Base-by-base conservation (phyloP, 208 protist genomes). In the Leishmania mexicana region DNA sequence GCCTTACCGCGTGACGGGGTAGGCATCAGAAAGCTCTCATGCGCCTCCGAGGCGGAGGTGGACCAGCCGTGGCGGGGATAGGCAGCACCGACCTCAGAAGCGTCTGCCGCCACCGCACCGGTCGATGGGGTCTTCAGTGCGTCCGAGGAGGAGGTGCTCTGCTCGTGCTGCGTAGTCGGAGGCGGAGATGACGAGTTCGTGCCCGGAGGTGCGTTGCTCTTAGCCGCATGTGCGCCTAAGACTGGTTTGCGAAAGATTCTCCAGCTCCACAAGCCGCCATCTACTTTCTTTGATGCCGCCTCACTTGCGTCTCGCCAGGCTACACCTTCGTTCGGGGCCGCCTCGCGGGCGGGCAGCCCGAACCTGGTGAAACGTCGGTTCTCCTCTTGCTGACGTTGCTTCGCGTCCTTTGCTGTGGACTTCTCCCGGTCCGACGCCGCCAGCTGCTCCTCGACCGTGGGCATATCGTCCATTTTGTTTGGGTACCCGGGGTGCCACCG, bases 401-500 rank as follows among this genome's bases (percentile, higher is more conserved):
- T 38, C n/a, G 77, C 65, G 62, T 67, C 75, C 47, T 62, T 72
- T 21, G 70, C 81, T 65, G 64, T 79, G 24, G 70, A 57, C 81
- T 86, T 77, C 60, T 78, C 40, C 72, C 74, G 71, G 65, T 82
- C 57, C 49, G 54, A 60, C 13, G 65, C 79, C n/a, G 83, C 88
- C 17, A 95, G 85, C 65, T 84, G 91, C 70, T 93, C 91, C 84
- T 96, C 91, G 54, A 94, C 84, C 21, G 83, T 89, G 28, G 92
- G 92, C 70, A 81, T 67, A 80, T 97, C 95, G n/a, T 80, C 91
- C 91, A 98, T 96, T 47, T 86, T 87, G 70, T 95, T 83, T 6
- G 95, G 95, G 83, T 95, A 98, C 13, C 87, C 91, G 21, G 95
- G 95, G 83, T 98, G 95, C 95, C 95, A 98, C 49, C 94, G 90